Evolutionary conservation across 164 flowering plant genomes (phyloP), one percentile per base, ranked within the genome.

Genomic region (Platanus orientalis): DNA sequence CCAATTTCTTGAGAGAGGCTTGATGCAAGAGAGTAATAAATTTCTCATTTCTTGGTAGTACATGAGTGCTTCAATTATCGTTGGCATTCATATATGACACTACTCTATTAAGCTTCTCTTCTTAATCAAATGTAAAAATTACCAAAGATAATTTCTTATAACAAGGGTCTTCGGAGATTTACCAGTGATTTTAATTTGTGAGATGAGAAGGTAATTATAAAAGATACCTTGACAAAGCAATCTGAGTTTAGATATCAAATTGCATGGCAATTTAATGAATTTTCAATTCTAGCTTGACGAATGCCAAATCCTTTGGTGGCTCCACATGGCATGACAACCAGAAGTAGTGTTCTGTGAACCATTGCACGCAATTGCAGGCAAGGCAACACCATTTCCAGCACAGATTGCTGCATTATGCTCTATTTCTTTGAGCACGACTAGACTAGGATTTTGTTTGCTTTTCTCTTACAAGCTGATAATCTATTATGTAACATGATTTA

Each of bases 281-380:
- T 28, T 42, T 10, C 51, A 17, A 16, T 25, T 44, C 45, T 24
- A 10, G 62, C 32, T 42, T 44, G 49, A 23, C 50, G 45, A 26
- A 47, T 60, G 54, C 54, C 45, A 40, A 60, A 44, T n/a, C 53
- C 24, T 44, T 13, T 26, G 27, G 36, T 29, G n/a, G 36, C 27
- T 45, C 30, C 25, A 47, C 53, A 29, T 20, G n/a, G n/a, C n/a
- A n/a, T n/a, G n/a, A n/a, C n/a, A n/a, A n/a, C 54, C 45, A 30
- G 32, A 53, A 45, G 36, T 28, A 60, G 30, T 25, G 13, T 10
- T 45, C 32, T 42, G n/a, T n/a, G n/a, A n/a, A n/a, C n/a, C n/a
- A n/a, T n/a, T n/a, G n/a, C n/a, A 21, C 29, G 36, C 32, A 25
- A 7, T 7, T 20, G 4, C 53, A 27, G 24, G 2, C 40, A n/a